A percentile compares a stretch with the other conserved stretches of the same genome.
Conservation (phyloP, 2,329 filamentous ascomycete genomes). For the Epichloe festucae region DNA sequence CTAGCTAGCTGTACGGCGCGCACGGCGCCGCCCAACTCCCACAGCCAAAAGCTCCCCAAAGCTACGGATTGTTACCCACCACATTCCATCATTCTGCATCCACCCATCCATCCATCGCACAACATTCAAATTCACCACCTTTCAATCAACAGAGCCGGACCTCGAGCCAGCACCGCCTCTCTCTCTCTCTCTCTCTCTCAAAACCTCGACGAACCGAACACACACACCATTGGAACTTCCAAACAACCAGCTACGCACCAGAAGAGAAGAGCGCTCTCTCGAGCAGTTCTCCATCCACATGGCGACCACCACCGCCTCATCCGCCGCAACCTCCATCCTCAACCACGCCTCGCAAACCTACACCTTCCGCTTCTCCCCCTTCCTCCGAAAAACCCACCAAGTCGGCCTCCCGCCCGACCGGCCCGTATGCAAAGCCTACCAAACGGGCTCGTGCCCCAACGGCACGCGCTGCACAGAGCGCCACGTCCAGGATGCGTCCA, state of each 20-base stretch:
- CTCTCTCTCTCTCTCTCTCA: not conserved
- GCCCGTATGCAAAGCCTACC: slow-evolving; percentile 75
- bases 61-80: too few species aligned
- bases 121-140: not conserved
- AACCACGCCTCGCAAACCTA: slow-evolving; percentile 43
- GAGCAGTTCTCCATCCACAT: slow-evolving; percentile 8
- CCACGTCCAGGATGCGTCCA: slow-evolving; percentile 40
- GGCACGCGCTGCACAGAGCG: slow-evolving; percentile 77
- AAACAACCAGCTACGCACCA: not conserved
- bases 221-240: too few species aligned
- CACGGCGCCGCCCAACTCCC: not conserved
- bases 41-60: not conserved
- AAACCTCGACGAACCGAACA: too few species aligned
- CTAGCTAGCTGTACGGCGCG: too few species aligned
- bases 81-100: not conserved
- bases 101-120: not conserved
- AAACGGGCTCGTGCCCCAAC: slow-evolving; percentile 74
- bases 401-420: slow-evolving; percentile 70
- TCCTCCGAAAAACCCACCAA: slow-evolving; percentile 70
- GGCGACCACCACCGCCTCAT: slow-evolving; percentile 13
- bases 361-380: slow-evolving; percentile 79
- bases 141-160: not conserved
- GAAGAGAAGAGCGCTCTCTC: not conserved
- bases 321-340: slow-evolving; percentile 34
- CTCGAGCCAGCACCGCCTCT: not conserved